These are phyloP conservation scores for Metarhizium guizhouense DNA, from an alignment of 2,329 filamentous ascomycete species.

Conservation along the genomic window DNA sequence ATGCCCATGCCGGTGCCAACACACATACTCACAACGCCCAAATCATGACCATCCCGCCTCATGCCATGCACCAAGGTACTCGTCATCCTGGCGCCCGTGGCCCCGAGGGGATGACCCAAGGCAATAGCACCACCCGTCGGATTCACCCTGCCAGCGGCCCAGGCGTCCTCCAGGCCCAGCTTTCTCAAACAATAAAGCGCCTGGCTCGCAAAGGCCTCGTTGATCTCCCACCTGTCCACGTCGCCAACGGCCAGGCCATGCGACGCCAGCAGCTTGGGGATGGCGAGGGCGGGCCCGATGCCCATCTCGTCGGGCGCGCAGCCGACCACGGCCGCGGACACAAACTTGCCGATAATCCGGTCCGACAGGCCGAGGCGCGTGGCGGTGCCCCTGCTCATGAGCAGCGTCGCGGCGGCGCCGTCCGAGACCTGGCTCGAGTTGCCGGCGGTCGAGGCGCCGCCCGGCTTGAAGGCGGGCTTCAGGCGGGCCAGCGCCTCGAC, in stretches of 20 bases:
- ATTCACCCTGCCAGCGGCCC: slow-evolving; percentile 66
- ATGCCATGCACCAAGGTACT: slow-evolving; percentile 59
- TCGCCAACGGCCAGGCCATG: slow-evolving; percentile 60
- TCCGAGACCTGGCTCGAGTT: slow-evolving; percentile 83
- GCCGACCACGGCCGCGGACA: slow-evolving; percentile 64
- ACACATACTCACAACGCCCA: slow-evolving; percentile 90
- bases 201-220: slow-evolving; percentile 69
- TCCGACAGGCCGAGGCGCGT: slow-evolving; percentile 59
- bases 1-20: slow-evolving; percentile 76
- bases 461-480: slow-evolving; percentile 74
- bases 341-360: slow-evolving; percentile 74
- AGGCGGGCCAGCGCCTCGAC: slow-evolving; percentile 65
- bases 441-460: slow-evolving; percentile 74
- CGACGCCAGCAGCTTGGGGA: slow-evolving; percentile 68
- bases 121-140: slow-evolving; percentile 91
- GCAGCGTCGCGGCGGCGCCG: slow-evolving; percentile 72
- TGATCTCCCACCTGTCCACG: slow-evolving; percentile 85
- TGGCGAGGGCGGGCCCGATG: slow-evolving; percentile 76
- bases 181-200: slow-evolving; percentile 62
- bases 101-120: slow-evolving; percentile 84
- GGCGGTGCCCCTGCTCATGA: slow-evolving; percentile 80
- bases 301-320: slow-evolving; percentile 92
- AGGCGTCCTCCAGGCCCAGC: slow-evolving; percentile 54
- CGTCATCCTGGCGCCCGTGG: slow-evolving; percentile 75
- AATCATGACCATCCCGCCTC: slow-evolving; percentile 60